These are phyloP conservation scores for Clavispora santaluciae DNA, from an alignment of 805 yeast species.

Conservation along the genomic window DNA sequence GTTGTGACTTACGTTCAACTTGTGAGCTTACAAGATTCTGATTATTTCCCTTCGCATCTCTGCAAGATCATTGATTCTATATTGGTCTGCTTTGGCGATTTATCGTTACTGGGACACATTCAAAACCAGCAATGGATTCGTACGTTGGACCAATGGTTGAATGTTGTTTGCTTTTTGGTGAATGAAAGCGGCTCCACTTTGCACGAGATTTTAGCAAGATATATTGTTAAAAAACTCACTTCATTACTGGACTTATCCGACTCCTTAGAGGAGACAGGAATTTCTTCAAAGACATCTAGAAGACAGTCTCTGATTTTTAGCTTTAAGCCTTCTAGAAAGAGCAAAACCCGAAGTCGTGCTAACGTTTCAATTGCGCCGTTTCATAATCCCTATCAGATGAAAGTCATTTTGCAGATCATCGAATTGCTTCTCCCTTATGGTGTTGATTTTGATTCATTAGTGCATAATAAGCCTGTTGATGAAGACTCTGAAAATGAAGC, in stretches of 20 bases:
- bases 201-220: constrained; percentile 33
- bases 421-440: constrained; percentile 34
- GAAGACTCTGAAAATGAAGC: constrained; percentile 7
- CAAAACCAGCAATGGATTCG: constrained; percentile 32
- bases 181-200: constrained; percentile 34
- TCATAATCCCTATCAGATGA: constrained; percentile 32
- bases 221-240: constrained; percentile 26
- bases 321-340: constrained; percentile 20
- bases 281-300: constrained; percentile 3
- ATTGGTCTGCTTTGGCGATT: constrained; percentile 25
- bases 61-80: constrained; percentile 25
- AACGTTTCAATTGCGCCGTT: constrained; percentile 22
- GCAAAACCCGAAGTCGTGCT: constrained; percentile 15
- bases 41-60: constrained; percentile 28
- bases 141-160: constrained; percentile 24
- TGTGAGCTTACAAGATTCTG: constrained; percentile 36
- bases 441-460: constrained; percentile 24
- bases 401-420: constrained; percentile 25
- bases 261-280: constrained; percentile 7
- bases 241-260: constrained; percentile 5
- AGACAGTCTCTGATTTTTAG: constrained; percentile 24
- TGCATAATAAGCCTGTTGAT: constrained; percentile 4
- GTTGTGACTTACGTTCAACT: constrained; percentile 34
- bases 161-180: constrained; percentile 26
- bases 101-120: constrained; percentile 21